These are phyloP conservation scores for Phytopythium helicoides DNA, from an alignment of 352 stramenopile species.

Conservation along the genomic window DNA sequence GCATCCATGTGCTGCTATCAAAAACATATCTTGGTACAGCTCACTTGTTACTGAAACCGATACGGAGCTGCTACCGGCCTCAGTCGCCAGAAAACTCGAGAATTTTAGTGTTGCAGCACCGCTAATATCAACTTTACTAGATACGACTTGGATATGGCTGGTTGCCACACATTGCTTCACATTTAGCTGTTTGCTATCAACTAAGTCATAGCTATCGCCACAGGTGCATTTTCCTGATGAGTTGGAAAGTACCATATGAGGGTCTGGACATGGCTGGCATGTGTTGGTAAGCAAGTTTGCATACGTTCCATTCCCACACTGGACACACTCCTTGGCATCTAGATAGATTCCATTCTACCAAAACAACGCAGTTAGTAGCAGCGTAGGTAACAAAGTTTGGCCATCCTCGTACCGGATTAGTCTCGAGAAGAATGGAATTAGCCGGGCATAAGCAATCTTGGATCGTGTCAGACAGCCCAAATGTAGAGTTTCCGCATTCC, in stretches of 20 bases:
- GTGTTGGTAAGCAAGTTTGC: constrained; percentile 27
- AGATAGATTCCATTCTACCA: constrained; percentile 50
- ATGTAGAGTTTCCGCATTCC: constrained; percentile 56
- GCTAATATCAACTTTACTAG: constrained; percentile 42
- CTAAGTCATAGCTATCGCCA: constrained; percentile 43
- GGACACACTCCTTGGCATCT: constrained; percentile 56
- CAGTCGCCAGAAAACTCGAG: constrained; percentile 35
- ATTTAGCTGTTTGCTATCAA: constrained; percentile 37
- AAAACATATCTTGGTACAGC: constrained; percentile 80
- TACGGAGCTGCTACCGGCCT: constrained; percentile 24
- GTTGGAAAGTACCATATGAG: constrained; percentile 62
- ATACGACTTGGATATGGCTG: constrained; percentile 46
- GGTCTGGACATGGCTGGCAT: constrained; percentile 76
- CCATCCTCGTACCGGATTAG: constrained; percentile 24
- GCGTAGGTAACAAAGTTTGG: too few relatives aligned
- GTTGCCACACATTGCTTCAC: constrained; percentile 40
- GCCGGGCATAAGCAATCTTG: constrained; percentile 50
- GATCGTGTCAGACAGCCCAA: constrained; percentile 24
- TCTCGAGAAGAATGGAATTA: constrained; percentile 56
- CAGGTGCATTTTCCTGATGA: constrained; percentile 53
- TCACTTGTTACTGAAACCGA: constrained; percentile 42
- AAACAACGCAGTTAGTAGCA: too few relatives aligned
- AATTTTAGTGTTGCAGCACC: constrained; percentile 33
- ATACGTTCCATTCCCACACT: constrained; percentile 41
- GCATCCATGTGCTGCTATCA: constrained; percentile 69